phyloP scores from a whole-genome alignment of 2,329 filamentous ascomycete species.

The Dothideomycetes sp. region DNA sequence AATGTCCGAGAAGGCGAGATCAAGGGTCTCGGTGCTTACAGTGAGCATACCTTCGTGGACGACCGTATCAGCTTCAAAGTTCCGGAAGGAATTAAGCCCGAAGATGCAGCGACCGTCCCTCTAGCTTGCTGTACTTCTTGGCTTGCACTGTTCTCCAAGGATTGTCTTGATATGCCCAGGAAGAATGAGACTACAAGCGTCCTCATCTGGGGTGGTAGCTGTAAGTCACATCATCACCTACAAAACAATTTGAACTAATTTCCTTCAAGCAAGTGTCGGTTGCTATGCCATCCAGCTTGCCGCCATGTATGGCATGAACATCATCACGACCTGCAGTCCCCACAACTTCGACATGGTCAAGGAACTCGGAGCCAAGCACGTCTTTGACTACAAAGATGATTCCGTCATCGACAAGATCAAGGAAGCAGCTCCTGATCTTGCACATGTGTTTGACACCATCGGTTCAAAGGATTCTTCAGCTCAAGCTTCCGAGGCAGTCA shows the following conservation, averaged over 20 bases:
- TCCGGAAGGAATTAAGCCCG: neutral
- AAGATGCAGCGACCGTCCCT: slow-evolving; percentile 5
- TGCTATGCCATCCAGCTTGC: slow-evolving; percentile 3
- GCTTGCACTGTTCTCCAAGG: slow-evolving; percentile 8
- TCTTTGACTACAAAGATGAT: slow-evolving; percentile 43
- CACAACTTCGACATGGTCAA: slow-evolving; percentile 41
- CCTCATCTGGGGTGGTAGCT: slow-evolving; percentile 5
- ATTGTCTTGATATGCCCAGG: neutral
- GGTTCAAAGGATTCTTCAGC: slow-evolving; percentile 2
- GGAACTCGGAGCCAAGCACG: slow-evolving; percentile 38
- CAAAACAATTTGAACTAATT: neutral
- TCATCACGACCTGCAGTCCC: slow-evolving; percentile 39
- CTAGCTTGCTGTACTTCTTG: slow-evolving; percentile 3
- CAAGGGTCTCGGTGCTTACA: neutral
- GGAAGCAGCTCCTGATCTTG: slow-evolving; percentile 36
- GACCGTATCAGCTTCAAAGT: slow-evolving; percentile 10
- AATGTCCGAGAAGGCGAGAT: slow-evolving; percentile 7
- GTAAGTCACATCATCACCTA: neutral
- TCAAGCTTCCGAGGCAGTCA: neutral
- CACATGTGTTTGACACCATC: slow-evolving; percentile 35
- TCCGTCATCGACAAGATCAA: slow-evolving; percentile 39
- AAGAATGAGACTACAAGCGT: neutral
- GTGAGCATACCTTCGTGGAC: neutral
- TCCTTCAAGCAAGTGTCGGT: neutral
- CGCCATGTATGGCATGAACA: slow-evolving; percentile 29